Conservation (phyloP, 164 flowering plant genomes). For the Paratinospora sagittata region DNA sequence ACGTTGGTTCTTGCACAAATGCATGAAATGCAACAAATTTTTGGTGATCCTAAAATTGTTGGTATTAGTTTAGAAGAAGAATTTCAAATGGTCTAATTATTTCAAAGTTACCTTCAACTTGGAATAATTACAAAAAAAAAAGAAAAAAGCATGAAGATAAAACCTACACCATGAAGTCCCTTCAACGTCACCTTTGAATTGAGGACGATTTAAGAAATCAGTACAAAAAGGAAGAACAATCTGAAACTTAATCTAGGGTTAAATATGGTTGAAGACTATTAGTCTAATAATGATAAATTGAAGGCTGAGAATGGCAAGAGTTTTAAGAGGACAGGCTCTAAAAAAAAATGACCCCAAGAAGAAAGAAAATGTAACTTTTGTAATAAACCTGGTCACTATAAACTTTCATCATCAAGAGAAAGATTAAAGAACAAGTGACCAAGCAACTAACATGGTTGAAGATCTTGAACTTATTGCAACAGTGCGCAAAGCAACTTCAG, state of each 20-base stretch:
- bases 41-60: too few relatives aligned
- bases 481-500: not conserved
- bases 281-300: too few relatives aligned
- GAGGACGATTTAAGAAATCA: not conserved
- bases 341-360: not conserved
- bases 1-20: too few relatives aligned
- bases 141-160: not conserved
- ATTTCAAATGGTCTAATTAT: too few relatives aligned
- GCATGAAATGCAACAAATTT: too few relatives aligned
- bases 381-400: not conserved
- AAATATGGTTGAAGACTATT: too few relatives aligned
- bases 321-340: too few relatives aligned
- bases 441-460: not conserved
- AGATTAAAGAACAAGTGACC: not conserved
- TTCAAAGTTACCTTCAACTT: too few relatives aligned
- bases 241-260: not conserved
- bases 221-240: not conserved
- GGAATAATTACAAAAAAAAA: too few relatives aligned
- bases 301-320: too few relatives aligned
- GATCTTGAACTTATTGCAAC: not conserved
- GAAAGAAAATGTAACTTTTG: not conserved
- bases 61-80: too few relatives aligned
- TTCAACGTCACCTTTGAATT: conserved; percentile 8
- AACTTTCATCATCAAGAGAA: not conserved
- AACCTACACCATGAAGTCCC: not conserved